A percentile compares a stretch with the other conserved stretches of the same genome.
phyloP scores from a whole-genome alignment of 169 alveolate species.

The Cryptosporidium baileyi region DNA sequence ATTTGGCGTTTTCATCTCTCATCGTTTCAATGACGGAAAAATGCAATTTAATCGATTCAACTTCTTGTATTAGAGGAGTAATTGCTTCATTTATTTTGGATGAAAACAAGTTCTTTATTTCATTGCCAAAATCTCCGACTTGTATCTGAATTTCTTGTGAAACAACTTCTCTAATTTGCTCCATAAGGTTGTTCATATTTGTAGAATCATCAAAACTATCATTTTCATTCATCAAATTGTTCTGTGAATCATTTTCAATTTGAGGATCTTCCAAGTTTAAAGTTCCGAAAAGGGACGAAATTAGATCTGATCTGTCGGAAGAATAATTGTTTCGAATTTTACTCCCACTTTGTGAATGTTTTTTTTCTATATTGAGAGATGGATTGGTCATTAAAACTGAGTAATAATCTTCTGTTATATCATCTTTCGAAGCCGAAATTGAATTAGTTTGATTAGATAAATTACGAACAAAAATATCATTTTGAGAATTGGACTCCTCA shows the following conservation, averaged over 20 bases:
- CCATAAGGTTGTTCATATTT: neutral
- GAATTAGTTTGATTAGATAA: neutral
- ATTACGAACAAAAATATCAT: neutral
- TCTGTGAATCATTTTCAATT: neutral
- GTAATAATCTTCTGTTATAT: conserved; percentile 39
- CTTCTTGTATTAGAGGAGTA: neutral
- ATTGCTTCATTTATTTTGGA: neutral
- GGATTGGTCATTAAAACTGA: conserved; percentile 6
- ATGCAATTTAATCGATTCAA: neutral
- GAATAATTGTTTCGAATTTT: neutral
- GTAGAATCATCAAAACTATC: neutral
- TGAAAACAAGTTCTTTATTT: neutral
- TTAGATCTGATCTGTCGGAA: conserved; percentile 28
- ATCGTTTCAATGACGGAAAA: neutral
- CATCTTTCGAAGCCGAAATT: neutral
- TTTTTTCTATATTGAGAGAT: neutral
- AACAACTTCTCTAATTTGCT: neutral
- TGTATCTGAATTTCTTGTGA: neutral
- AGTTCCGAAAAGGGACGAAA: conserved; percentile 22
- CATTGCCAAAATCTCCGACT: neutral
- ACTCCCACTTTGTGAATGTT: neutral
- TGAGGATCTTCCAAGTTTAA: neutral
- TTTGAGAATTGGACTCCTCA: neutral
- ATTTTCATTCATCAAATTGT: neutral
- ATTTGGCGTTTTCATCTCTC: neutral